Conservation (phyloP, 441 rosid genomes). For the Brassica hybrid region DNA sequence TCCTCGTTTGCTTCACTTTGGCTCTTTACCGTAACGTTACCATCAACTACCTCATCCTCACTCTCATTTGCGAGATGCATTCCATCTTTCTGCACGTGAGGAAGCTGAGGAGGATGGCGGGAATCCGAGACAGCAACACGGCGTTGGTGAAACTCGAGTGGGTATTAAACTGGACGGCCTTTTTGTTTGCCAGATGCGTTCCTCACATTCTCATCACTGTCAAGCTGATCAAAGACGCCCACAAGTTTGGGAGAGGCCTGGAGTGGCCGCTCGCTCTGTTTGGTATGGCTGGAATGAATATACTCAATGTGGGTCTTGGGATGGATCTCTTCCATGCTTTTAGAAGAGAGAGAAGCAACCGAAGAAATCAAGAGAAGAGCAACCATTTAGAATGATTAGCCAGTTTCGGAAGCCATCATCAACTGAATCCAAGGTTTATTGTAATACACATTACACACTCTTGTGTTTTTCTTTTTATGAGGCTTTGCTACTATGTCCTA, state of each 20-base stretch:
- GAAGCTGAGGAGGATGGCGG: constrained; percentile 88
- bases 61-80: constrained; percentile 94
- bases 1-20: constrained; percentile 86
- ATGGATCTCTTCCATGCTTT: constrained; percentile 76
- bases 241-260: constrained; percentile 71
- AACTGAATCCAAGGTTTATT: no score
- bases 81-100: constrained; percentile 87
- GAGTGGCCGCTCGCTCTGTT: constrained; percentile 86
- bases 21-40: constrained; percentile 84
- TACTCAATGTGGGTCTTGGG: constrained; percentile 73
- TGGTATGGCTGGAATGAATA: constrained; percentile 92
- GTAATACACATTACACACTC: background rate
- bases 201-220: constrained; percentile 72
- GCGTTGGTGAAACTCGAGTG: constrained; percentile 72
- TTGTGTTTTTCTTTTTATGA: constrained; percentile 9
- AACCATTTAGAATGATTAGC: constrained; percentile 27
- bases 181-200: constrained; percentile 59
- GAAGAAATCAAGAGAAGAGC: constrained; percentile 35
- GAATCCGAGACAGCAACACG: constrained; percentile 72
- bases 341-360: constrained; percentile 59
- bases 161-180: constrained; percentile 75
- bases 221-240: constrained; percentile 75
- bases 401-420: no score
- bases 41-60: constrained; percentile 86
- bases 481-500: background rate